A percentile compares a stretch with the other conserved stretches of the same genome.
phyloP scores from a whole-genome alignment of 805 yeast species.

The Saccharomycopsis javanensis region DNA sequence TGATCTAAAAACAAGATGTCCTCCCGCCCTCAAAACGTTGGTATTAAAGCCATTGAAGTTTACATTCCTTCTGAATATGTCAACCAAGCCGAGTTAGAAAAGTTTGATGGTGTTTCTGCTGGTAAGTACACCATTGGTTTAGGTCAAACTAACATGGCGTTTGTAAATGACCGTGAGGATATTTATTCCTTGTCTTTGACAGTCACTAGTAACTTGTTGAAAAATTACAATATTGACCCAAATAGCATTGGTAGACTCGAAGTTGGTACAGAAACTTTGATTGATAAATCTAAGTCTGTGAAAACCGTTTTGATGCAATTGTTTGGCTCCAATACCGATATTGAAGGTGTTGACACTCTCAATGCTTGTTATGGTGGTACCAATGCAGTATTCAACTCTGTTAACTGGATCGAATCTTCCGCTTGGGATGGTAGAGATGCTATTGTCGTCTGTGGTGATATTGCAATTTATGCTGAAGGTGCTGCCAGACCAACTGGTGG shows the following conservation, averaged over 20 bases:
- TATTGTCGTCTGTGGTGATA: constrained; percentile 93
- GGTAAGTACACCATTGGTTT: constrained; percentile 98
- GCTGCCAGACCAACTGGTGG: constrained; percentile 99
- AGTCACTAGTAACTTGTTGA: constrained; percentile 65
- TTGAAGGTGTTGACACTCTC: constrained; percentile 92
- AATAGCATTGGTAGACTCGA: constrained; percentile 83
- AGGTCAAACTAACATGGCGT: constrained; percentile 97
- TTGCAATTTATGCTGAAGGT: constrained; percentile 94
- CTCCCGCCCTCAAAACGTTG: constrained; percentile 65
- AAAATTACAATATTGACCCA: constrained; percentile 76
- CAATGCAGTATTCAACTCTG: constrained; percentile 81
- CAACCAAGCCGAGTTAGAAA: constrained; percentile 80
- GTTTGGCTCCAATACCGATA: constrained; percentile 76
- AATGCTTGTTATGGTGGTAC: constrained; percentile 99
- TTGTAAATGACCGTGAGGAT: constrained; percentile 95
- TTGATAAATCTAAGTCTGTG: constrained; percentile 95
- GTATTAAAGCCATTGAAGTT: constrained; percentile 92
- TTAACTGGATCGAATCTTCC: constrained; percentile 93
- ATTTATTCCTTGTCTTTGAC: constrained; percentile 91
- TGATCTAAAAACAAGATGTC: constrained; percentile 8
- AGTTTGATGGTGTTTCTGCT: constrained; percentile 71
- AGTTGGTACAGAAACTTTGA: constrained; percentile 95
- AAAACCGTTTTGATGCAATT: constrained; percentile 93
- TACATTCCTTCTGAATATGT: constrained; percentile 82
- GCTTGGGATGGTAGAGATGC: constrained; percentile 99